Evolutionary conservation across 805 yeast species (phyloP), one percentile per base, ranked within the genome.

Genomic region (Metschnikowia kofuensis): DNA sequence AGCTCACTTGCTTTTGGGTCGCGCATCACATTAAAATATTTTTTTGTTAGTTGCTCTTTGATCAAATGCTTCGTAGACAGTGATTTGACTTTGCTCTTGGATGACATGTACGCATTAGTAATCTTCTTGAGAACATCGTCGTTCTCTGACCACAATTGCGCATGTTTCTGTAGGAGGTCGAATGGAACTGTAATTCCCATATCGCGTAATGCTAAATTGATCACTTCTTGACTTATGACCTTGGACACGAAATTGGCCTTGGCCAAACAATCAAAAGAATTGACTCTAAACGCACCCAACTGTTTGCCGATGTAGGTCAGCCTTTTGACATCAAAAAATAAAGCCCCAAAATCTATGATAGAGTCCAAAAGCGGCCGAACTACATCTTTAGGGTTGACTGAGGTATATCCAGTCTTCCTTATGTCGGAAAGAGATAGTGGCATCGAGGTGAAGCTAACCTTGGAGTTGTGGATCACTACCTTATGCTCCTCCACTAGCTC

Each of bases 161-260:
- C 70, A 59, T 71, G 74, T 59, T 77, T 61, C 45, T 59, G 34
- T 31, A 59, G 66, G 56, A 77, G 53, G 57, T 73, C 76, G 38
- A 55, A 58, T 40, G 62, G 58, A 1, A 70, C 57, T 1, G 60
- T 60, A 8, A 70, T 61, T 2, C 74, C 73, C 40, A 76, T 62
- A 40, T 76, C 77, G 43, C 72, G 64, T 53, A 79, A 72, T 12
- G 80, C 76, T 35, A 73, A 62, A 42, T 72, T 75, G 9, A 80
- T 61, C 7, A 77, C 77, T 56, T 74, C 77, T 56, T 78, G 82
- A 51, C 76, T 65, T 9, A 80, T 66, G 21, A 75, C 66, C 44
- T 72, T 70, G 38, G 77, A 74, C 10, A 80, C 64, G 40, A 66
- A 73, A 55, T 77, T 78, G n/a, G 82, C 76, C 48, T 79, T 76